Base-by-base conservation (phyloP, 2,329 filamentous ascomycete species). In the Cordyceps cicadae region DNA sequence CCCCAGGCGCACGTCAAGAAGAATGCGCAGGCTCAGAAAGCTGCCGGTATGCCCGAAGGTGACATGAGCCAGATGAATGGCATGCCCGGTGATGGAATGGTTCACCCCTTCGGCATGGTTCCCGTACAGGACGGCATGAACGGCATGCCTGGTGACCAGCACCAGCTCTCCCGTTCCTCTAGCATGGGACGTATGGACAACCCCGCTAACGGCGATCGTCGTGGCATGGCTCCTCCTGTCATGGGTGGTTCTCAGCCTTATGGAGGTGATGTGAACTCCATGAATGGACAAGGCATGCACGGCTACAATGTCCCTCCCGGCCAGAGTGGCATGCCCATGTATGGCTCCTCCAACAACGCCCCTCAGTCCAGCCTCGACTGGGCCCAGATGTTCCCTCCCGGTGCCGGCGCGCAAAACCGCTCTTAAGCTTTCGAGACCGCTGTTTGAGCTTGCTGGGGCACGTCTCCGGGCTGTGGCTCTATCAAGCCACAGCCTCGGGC, bases 1-100 rank as follows among this genome's bases (percentile, higher is more conserved):
- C 90, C 92, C 41, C 89, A 93, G 75, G 89, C 90, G 65, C 90
- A 95, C 75, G 82, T 94, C 70, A 93, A 92, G 80, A 92, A 92
- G 77, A 82, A 84, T 68, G 81, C 84, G 64, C 78, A 81, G 63
- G 78, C 79, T 21, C 82, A 86, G 69, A 84, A 87, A 74, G 74
- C 75, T 52, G 77, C 76, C 59, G 77, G 78, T 54, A 76, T 82
- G 67, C 76, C 77, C 58, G 81, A 84, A 48, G 80, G 82, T 64
- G 78, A 78, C 50, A 72, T 87, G 71, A 78, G 79, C 71, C 82
- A 86, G 65, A 80, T 87, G 69, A 84, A 84, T 67, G 82, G 80
- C 72, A 80, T 86, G 71, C 76, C 79, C 64, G 75, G 75, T 66
- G 81, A 86, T 65, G 78, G 79, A 69, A 81, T 85, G 72, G 76